Conservation (phyloP, 1,284 basidiomycete species). For the Trichosporon ovoides region DNA sequence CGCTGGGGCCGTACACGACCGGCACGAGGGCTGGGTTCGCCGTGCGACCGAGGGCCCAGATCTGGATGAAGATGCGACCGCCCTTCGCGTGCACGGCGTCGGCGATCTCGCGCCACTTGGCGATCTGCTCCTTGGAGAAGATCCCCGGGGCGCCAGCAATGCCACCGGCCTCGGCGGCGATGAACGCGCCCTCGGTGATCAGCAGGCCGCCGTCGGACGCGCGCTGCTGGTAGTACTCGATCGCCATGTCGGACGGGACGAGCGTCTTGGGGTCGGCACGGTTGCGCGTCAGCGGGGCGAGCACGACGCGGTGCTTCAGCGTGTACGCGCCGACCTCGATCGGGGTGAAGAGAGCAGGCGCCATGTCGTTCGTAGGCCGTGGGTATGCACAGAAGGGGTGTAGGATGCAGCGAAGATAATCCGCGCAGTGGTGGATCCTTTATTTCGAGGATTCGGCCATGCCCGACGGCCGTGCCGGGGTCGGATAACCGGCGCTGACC, state of each 20-base stretch:
- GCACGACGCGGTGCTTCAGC: constrained; percentile 42
- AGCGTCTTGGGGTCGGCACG: constrained; percentile 25
- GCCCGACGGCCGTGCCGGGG: neutral
- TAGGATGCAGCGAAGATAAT: neutral
- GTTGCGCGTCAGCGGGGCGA: constrained; percentile 45
- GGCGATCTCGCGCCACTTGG: constrained; percentile 44
- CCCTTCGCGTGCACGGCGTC: constrained; percentile 53
- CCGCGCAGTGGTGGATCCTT: neutral
- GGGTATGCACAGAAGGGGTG: no score
- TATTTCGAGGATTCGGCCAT: neutral
- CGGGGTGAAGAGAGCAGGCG: constrained; percentile 26
- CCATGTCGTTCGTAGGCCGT: neutral
- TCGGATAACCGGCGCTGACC: neutral
- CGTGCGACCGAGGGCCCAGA: constrained; percentile 51
- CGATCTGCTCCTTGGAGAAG: constrained; percentile 33
- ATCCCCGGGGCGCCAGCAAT: constrained; percentile 27
- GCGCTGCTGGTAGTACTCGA: constrained; percentile 45
- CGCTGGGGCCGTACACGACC: constrained; percentile 30
- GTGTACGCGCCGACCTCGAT: constrained; percentile 25
- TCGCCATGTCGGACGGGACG: constrained; percentile 29
- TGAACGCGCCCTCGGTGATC: constrained; percentile 41
- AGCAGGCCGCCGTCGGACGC: constrained; percentile 40
- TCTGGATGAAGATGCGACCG: constrained; percentile 53
- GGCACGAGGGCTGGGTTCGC: constrained; percentile 13
- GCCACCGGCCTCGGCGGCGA: constrained; percentile 28